A percentile compares a stretch with the other conserved stretches of the same genome.
phyloP scores from a whole-genome alignment of 2,329 filamentous ascomycete species.

The Mycosphaerella sp. region DNA sequence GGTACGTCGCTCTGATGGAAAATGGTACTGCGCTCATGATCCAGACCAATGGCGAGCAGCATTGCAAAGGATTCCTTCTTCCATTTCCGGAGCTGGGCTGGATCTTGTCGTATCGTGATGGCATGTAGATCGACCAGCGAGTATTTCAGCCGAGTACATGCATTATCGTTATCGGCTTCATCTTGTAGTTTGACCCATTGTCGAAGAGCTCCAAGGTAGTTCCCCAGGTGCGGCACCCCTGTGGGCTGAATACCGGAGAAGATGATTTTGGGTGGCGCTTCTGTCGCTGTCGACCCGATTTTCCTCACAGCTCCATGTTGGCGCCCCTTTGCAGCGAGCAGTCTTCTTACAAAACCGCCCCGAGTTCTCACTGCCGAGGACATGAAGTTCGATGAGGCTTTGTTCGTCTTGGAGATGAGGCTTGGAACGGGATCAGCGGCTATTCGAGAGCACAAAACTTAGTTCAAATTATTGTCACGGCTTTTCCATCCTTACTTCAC shows the following conservation, averaged over 20 bases:
- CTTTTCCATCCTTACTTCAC: not conserved
- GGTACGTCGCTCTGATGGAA: slow-evolving; percentile 66
- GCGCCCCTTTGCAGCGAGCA: not conserved
- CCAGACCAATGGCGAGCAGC: slow-evolving; percentile 75
- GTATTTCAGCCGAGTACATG: slow-evolving; percentile 69
- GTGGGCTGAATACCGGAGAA: slow-evolving; percentile 98
- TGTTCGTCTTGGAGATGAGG: not conserved
- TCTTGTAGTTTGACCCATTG: slow-evolving; percentile 82
- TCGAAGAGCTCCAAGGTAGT: slow-evolving; percentile 83
- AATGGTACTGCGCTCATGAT: slow-evolving; percentile 67
- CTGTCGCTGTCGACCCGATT: slow-evolving; percentile 3
- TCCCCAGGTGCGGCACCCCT: slow-evolving; percentile 86
- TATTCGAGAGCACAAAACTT: not conserved
- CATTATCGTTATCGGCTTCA: slow-evolving; percentile 43
- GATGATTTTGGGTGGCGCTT: slow-evolving; percentile 47
- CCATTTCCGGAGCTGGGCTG: slow-evolving; percentile 54
- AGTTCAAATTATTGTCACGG: not conserved
- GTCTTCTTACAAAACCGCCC: not conserved
- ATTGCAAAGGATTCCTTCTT: slow-evolving; percentile 72
- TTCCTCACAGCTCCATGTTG: not conserved
- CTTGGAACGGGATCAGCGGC: not conserved
- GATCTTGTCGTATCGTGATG: slow-evolving; percentile 70
- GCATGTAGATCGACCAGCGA: slow-evolving; percentile 93
- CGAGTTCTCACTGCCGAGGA: not conserved
- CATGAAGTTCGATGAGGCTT: not conserved